Conservation (phyloP, 1,284 basidiomycete species). For the Ceratobasidium sp. region DNA sequence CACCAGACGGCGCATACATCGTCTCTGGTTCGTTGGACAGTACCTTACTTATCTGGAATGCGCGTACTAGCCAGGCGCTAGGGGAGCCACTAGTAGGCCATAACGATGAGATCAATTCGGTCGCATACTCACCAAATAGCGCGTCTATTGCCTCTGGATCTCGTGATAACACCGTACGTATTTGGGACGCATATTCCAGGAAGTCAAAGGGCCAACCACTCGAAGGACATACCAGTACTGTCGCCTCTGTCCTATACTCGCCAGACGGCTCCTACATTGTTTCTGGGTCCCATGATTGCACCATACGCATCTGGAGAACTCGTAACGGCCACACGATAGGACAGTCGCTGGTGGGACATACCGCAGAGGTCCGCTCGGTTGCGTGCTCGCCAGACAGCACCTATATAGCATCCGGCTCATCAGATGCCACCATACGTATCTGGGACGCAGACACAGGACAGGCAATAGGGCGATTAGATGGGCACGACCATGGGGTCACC, state of each 20-base stretch:
- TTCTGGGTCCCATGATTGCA: conserved; percentile 23
- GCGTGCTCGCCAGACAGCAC: conserved; percentile 5
- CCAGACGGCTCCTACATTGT: not conserved
- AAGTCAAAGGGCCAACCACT: not conserved
- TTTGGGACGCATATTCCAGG: conserved; percentile 29
- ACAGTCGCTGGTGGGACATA: not conserved
- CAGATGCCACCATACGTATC: not conserved
- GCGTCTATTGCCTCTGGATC: conserved; percentile 32
- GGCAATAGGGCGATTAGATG: not conserved
- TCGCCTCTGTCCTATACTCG: not conserved
- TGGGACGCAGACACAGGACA: conserved; percentile 6
- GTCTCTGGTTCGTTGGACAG: conserved; percentile 33
- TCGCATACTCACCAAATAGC: conserved; percentile 43
- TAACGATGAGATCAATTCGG: conserved; percentile 1
- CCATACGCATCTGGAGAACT: conserved; percentile 36
- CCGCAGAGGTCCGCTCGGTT: not conserved
- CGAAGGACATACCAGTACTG: not conserved
- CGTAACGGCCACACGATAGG: not conserved
- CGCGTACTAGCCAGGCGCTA: not conserved
- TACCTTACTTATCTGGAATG: conserved; percentile 36
- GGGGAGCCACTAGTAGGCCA: conserved; percentile 3
- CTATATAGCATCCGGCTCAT: not conserved
- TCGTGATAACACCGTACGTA: conserved; percentile 25
- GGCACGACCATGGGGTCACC: conserved; percentile 15
- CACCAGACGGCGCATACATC: conserved; percentile 37